Evolutionary conservation across 163 green algal genomes (phyloP), one percentile per base, ranked within the genome.

Genomic region (Scenedesmus sp.): DNA sequence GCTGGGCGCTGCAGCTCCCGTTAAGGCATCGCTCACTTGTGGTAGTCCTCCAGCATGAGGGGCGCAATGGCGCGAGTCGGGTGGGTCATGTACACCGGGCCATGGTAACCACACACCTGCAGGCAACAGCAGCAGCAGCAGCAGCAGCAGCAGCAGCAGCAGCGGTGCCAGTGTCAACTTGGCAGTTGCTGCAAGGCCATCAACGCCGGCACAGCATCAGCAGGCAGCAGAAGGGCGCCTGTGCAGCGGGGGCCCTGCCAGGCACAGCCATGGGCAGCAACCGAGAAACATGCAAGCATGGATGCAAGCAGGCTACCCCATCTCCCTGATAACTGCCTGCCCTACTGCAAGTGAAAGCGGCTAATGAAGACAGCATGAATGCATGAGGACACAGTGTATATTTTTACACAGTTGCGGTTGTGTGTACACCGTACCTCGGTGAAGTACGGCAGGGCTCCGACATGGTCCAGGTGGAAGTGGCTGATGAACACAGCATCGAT

Each of bases 391-490:
- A 30, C 53, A n/a, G n/a, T 65, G 20, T 24, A 20, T 26, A 13
- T 4, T 2, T 65, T 2, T 30, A 13, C 24, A 65, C 2, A 22
- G 24, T 24, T 4, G 24, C 53, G 24, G 16, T 4, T 24, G 13
- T 30, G 10, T 53, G 16, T 13, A 65, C 16, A 65, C 24, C 12
- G 24, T 30, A 95, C 94, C 94, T 97, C 94, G 33, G 95, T 96
- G 61, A 97, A 95, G 84, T 97, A 96, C 1, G 96, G 95, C 87
- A 97, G 93, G 3, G 96, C 96, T 46, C 94, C 96, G 3, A 95
- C 93, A 85, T 97, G 96, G 91, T 97, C 95, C 51, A 96, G 81
- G 56, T 97, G 96, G 89, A 97, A 97, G 90, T 97, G 95, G 1
- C 94, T 97, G 89, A 97, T 95, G 91, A 97, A 92, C 22, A 97